Evolutionary conservation across 108 stramenopile genomes (phyloP).

Genomic region (Nitzschia palea): DNA sequence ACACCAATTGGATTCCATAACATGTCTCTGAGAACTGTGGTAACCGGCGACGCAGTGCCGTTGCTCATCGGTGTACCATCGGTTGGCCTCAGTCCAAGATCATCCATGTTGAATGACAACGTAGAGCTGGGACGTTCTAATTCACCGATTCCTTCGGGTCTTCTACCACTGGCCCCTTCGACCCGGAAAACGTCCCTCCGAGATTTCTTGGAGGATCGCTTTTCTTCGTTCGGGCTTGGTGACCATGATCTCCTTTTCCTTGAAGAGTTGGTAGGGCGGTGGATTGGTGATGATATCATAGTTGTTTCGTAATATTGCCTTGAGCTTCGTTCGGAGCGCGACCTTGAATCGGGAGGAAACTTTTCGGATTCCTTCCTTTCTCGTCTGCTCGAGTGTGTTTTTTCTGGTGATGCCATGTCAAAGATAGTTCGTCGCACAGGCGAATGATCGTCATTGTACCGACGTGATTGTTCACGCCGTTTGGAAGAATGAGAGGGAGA

Average conservation of each 20-base stretch:
- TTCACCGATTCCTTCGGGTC: not conserved
- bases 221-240: not conserved
- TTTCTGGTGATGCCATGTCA: too few species aligned
- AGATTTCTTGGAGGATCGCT: not conserved
- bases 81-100: not conserved
- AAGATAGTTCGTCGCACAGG: too few species aligned
- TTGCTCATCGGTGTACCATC: not conserved
- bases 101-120: not conserved
- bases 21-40: not conserved
- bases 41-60: not conserved
- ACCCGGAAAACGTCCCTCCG: not conserved
- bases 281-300: not conserved
- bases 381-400: too few species aligned
- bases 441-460: too few species aligned
- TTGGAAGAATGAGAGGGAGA: too few species aligned
- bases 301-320: not conserved
- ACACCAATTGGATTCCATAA: not conserved
- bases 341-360: too few species aligned
- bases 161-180: not conserved
- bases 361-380: too few species aligned
- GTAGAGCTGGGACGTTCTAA: not conserved
- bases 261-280: not conserved
- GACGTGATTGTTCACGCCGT: too few species aligned
- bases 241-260: slow-evolving; percentile 2
- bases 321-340: too few species aligned